Evolutionary conservation across 495 filamentous ascomycete genomes (phyloP).

Genomic region (Penicillium paradoxum): DNA sequence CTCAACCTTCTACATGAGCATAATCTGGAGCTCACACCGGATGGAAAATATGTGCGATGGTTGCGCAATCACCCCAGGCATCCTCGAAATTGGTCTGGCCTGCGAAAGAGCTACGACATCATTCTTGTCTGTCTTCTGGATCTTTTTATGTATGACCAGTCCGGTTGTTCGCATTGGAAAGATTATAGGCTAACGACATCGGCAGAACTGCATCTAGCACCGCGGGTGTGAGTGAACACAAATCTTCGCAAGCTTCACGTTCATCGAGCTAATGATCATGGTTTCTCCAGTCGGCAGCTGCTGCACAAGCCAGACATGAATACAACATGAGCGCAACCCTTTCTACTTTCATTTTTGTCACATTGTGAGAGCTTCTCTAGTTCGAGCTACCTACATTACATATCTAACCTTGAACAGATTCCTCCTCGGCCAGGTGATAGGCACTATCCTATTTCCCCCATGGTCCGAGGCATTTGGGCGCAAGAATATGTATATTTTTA

Average conservation of each 20-base stretch:
- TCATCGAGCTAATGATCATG: background rate
- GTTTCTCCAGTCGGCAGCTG: slow-evolving; percentile 27
- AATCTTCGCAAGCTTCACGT: background rate
- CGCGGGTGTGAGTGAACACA: slow-evolving; percentile 30
- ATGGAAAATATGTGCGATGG: slow-evolving; percentile 38
- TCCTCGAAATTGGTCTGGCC: slow-evolving; percentile 37
- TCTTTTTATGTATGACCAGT: slow-evolving; percentile 35
- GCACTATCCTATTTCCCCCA: slow-evolving; percentile 47
- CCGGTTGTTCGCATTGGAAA: background rate
- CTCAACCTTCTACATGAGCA: slow-evolving; percentile 16
- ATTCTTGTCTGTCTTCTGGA: slow-evolving; percentile 36
- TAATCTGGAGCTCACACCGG: slow-evolving; percentile 29
- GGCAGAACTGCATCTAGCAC: slow-evolving; percentile 38
- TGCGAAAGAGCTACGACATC: slow-evolving; percentile 34
- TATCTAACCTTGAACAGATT: slow-evolving; percentile 28
- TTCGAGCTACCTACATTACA: background rate
- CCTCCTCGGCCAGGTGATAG: slow-evolving; percentile 46
- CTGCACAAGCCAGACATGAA: slow-evolving; percentile 29
- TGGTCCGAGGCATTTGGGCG: slow-evolving; percentile 51
- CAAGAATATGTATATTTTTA: slow-evolving; percentile 45
- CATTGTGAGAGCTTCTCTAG: slow-evolving; percentile 21
- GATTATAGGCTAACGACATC: slow-evolving; percentile 2
- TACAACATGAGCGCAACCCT: slow-evolving; percentile 25
- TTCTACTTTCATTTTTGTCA: slow-evolving; percentile 38
- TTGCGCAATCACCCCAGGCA: slow-evolving; percentile 29